Evolutionary conservation across 371 early-diverging fungal species (phyloP).

Genomic region (Umbelopsis sp.): DNA sequence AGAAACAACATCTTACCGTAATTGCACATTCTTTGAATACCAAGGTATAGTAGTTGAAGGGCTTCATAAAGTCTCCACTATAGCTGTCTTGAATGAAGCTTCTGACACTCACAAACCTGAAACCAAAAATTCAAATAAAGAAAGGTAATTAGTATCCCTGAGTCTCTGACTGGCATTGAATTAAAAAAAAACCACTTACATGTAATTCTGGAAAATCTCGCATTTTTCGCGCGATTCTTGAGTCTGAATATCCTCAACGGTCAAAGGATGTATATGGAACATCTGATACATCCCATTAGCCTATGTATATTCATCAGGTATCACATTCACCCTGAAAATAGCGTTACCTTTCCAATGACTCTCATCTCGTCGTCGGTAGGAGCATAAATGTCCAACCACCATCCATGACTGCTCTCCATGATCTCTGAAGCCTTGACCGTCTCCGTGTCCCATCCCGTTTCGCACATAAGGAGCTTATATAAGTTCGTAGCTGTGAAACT

Average conservation of each 20-base stretch:
- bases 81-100: slow-evolving; percentile 29
- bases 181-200: slow-evolving; percentile 46
- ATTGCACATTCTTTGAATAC: slow-evolving; percentile 70
- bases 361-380: slow-evolving; percentile 85
- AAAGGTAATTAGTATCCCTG: not conserved
- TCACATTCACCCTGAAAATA: not conserved
- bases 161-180: not conserved
- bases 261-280: slow-evolving; percentile 74
- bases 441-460: slow-evolving; percentile 1
- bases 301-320: not conserved
- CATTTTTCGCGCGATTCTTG: slow-evolving; percentile 79
- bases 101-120: slow-evolving; percentile 18
- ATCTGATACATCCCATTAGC: slow-evolving; percentile 27
- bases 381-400: slow-evolving; percentile 87
- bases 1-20: slow-evolving; percentile 41
- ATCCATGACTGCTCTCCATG: slow-evolving; percentile 37
- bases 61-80: slow-evolving; percentile 45
- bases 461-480: not conserved
- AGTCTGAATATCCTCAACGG: slow-evolving; percentile 73
- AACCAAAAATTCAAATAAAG: not conserved
- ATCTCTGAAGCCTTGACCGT: slow-evolving; percentile 1
- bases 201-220: slow-evolving; percentile 73
- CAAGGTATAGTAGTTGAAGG: slow-evolving; percentile 83
- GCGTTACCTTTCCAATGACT: slow-evolving; percentile 60
- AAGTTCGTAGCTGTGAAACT: not conserved